A percentile compares a stretch with the other conserved stretches of the same genome.
These are phyloP conservation scores for Cynanchum wilfordii DNA, from an alignment of 257 asterid genomes.

Conservation along the genomic window DNA sequence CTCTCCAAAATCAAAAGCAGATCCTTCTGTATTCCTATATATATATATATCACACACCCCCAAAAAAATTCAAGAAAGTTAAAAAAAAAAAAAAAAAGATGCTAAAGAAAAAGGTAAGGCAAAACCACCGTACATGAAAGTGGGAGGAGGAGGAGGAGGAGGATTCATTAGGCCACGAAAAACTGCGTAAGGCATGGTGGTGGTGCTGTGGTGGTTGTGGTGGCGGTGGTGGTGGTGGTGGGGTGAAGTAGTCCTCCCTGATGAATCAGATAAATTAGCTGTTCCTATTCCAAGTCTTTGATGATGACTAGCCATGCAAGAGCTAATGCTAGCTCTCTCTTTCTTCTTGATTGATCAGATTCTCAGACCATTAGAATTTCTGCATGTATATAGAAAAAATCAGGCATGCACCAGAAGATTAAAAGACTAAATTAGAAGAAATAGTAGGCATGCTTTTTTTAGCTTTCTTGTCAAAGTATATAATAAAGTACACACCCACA, in stretches of 20 bases:
- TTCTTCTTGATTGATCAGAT: too few relatives aligned
- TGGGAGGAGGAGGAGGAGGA: constrained; percentile 10
- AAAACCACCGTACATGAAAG: constrained; percentile 44
- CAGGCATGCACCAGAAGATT: too few relatives aligned
- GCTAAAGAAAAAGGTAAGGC: neutral
- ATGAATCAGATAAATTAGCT: constrained; percentile 36
- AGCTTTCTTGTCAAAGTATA: constrained; percentile 44
- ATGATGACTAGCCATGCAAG: constrained; percentile 66
- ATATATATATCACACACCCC: constrained; percentile 4
- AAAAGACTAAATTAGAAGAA: too few relatives aligned
- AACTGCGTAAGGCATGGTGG: constrained; percentile 49
- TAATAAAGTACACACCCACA: constrained; percentile 18
- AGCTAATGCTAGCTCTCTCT: neutral
- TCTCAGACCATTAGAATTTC: too few relatives aligned
- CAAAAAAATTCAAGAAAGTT: constrained; percentile 23
- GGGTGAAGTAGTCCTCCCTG: constrained; percentile 33
- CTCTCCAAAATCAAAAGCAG: constrained; percentile 81
- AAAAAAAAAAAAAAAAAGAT: neutral
- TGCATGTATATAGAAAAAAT: too few relatives aligned
- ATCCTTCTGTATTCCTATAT: constrained; percentile 52
- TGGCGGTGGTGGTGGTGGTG: constrained; percentile 31
- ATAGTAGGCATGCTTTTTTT: too few relatives aligned
- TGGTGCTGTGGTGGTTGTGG: constrained; percentile 37
- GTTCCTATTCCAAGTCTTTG: constrained; percentile 50
- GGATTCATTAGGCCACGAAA: constrained; percentile 49